These are phyloP conservation scores for Lachancea meyersii DNA, from an alignment of 805 yeast genomes.

Conservation along the genomic window DNA sequence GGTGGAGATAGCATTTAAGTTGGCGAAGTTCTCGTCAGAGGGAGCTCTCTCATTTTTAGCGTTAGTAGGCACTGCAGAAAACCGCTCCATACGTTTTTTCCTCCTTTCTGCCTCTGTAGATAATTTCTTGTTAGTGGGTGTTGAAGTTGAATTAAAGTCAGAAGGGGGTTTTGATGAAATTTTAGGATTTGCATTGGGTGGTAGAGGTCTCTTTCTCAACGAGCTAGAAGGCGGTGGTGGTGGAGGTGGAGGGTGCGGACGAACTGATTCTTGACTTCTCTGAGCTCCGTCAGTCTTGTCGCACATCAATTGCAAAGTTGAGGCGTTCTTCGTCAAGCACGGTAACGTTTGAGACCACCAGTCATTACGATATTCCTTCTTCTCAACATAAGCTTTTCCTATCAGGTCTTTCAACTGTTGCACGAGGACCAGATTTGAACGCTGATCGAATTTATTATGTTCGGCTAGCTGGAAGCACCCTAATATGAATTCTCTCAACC, in stretches of 20 bases:
- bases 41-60: constrained; percentile 12
- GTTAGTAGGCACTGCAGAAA: constrained; percentile 21
- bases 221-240: constrained; percentile 8
- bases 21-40: constrained; percentile 21
- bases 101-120: constrained; percentile 25
- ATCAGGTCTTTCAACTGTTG: constrained; percentile 23
- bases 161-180: neutral
- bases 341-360: constrained; percentile 28
- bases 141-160: neutral
- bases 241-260: constrained; percentile 17
- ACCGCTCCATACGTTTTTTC: constrained; percentile 34
- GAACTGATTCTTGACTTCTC: neutral
- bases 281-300: neutral
- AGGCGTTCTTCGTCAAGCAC: constrained; percentile 7
- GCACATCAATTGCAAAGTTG: constrained; percentile 3
- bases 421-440: constrained; percentile 16
- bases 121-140: neutral
- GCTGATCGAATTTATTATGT: constrained; percentile 10
- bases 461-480: constrained; percentile 18
- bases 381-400: constrained; percentile 20
- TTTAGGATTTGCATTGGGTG: constrained; percentile 5
- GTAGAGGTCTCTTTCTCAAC: neutral
- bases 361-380: constrained; percentile 23
- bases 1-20: constrained; percentile 28
- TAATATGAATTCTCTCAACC: constrained; percentile 19